phyloP scores from a whole-genome alignment of 768 basidiomycete genomes.

The Rhizopogon vulgaris region DNA sequence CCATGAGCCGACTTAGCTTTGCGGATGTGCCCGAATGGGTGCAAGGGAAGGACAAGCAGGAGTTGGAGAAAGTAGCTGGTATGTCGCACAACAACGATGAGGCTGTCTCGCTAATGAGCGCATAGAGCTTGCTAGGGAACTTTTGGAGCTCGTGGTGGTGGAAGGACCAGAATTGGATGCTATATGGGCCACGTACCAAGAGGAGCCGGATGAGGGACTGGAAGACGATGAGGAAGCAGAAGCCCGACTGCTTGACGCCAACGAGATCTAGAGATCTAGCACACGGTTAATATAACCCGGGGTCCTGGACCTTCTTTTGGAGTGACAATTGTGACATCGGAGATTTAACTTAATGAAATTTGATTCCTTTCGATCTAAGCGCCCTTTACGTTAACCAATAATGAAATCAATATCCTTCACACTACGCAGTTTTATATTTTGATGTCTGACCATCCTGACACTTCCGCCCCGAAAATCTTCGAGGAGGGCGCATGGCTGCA shows the following conservation, averaged over 20 bases:
- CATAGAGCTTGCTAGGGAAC: constrained; percentile 51
- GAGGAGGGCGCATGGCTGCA: constrained; percentile 25
- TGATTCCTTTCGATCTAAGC: too few relatives aligned
- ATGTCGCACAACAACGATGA: constrained; percentile 11
- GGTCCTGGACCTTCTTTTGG: too few relatives aligned
- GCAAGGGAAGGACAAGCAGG: constrained; percentile 29
- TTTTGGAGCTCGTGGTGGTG: constrained; percentile 66
- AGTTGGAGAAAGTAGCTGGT: constrained; percentile 46
- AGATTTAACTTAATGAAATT: too few relatives aligned
- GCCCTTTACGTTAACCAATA: too few relatives aligned
- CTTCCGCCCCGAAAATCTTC: constrained; percentile 12
- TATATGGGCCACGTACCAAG: constrained; percentile 57
- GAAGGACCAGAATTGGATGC: constrained; percentile 67
- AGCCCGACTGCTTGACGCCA: constrained; percentile 13
- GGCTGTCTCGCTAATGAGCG: constrained; percentile 1
- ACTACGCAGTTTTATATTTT: too few relatives aligned
- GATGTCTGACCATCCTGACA: constrained; percentile 13
- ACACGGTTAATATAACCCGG: too few relatives aligned
- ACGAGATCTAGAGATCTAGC: constrained; percentile 2
- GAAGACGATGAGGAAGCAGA: constrained; percentile 56
- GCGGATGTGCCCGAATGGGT: constrained; percentile 63
- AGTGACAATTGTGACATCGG: too few relatives aligned
- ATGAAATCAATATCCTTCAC: too few relatives aligned
- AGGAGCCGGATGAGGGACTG: constrained; percentile 33
- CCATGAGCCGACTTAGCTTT: constrained; percentile 69